phyloP scores from a whole-genome alignment of 73 alveolate species.

The Urostyla sp. region DNA sequence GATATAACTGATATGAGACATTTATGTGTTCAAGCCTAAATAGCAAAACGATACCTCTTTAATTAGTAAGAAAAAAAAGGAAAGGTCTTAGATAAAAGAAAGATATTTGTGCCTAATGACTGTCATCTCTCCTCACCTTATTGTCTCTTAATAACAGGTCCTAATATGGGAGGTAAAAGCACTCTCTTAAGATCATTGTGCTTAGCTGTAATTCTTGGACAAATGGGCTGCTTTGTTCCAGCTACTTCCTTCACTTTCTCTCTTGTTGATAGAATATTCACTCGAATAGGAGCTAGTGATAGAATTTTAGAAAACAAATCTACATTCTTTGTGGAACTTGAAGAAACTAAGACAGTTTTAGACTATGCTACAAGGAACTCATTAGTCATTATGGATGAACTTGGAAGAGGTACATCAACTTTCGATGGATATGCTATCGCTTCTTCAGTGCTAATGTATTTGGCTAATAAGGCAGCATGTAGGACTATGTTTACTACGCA shows the following conservation, averaged over 20 bases:
- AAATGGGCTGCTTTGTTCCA: constrained; percentile 98
- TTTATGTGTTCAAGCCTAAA: constrained; percentile 52
- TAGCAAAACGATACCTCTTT: constrained; percentile 15
- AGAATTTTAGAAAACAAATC: constrained; percentile 90
- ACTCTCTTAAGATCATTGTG: constrained; percentile 91
- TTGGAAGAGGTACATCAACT: constrained; percentile 98
- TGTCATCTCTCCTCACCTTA: constrained; percentile 23
- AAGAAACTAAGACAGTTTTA: constrained; percentile 91
- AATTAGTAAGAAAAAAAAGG: constrained; percentile 11
- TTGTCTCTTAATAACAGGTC: constrained; percentile 91
- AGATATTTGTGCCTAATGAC: constrained; percentile 51
- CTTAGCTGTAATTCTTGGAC: constrained; percentile 90
- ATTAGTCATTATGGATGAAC: constrained; percentile 96
- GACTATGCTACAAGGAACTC: constrained; percentile 85
- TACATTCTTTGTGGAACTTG: constrained; percentile 97
- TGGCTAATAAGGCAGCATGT: constrained; percentile 78
- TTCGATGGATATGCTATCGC: constrained; percentile 97
- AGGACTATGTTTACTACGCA: constrained; percentile 96
- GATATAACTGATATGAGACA: constrained; percentile 45
- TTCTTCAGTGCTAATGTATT: constrained; percentile 78
- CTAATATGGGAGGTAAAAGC: constrained; percentile 98
- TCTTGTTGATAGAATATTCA: constrained; percentile 92
- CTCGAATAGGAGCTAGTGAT: constrained; percentile 97
- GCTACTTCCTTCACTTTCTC: constrained; percentile 86
- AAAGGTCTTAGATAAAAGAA: too few species aligned